Evolutionary conservation across 2,329 filamentous ascomycete genomes (phyloP), one percentile per base, ranked within the genome.

Genomic region (Paraconiothyrium brasiliense): DNA sequence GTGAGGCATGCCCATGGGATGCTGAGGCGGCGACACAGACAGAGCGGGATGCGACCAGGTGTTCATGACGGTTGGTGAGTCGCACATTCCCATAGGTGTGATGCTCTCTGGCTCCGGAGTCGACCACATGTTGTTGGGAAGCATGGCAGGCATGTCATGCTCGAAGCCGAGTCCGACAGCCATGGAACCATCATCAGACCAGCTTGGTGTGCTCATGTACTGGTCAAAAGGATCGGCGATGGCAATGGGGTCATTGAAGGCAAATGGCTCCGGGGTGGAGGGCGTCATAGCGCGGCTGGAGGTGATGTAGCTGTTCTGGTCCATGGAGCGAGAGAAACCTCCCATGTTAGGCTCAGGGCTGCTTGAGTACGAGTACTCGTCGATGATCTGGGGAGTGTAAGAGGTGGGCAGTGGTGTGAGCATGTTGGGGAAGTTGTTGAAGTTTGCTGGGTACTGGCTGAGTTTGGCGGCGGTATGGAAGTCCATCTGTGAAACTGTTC

Each of bases 221-320:
- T 60, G 64, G 32, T 72, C 69, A 11, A 70, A 62, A 13, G 62
- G 51, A 24, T 75, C 67, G 9, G 60, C 41, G 7, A 70, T 60
- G 27, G 70, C 41, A 20, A 75, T 30, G 3, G 67, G 66, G 16
- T 76, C 71, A n/a, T 67, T 54, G 47, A 67, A 69, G 0, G 61
- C 35, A 35, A 71, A 69, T 1, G 70, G 67, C n/a, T 72, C 71
- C 10, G 76, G 76, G 24, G 76, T 78, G 13, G 72, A 72, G 7
- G 74, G 74, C 3, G 73, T 75, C 34, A 70, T 55, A 22, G 67
- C 65, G n/a, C 60, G 60, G 34, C 72, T 64, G 30, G 70, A 68
- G 44, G 56, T 59, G 16, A 65, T 57, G 58, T 67, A 71, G 43
- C 34, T 52, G 58, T 64, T 66, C 22, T 67, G 62, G 30, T 71